Conservation (phyloP, 441 rosid genomes). For the Dalechampia spathulata region DNA sequence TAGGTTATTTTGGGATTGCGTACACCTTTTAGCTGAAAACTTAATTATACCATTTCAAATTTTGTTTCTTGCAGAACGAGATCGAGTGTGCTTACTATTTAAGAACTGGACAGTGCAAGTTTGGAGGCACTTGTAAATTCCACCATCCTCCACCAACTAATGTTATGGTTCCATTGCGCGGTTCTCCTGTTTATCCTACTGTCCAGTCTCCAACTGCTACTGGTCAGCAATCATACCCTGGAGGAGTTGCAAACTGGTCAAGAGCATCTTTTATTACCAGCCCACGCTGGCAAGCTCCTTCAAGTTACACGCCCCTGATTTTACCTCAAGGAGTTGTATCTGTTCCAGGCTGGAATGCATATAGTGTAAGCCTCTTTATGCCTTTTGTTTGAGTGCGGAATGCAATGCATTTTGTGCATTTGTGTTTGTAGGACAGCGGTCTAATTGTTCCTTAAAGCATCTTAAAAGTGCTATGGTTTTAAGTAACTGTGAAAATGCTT, state of each 20-base stretch:
- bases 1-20: background rate
- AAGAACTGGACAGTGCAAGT: constrained; percentile 98
- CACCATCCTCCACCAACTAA: constrained; percentile 93
- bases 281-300: constrained; percentile 98
- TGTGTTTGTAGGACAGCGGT: background rate
- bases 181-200: constrained; percentile 71
- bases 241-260: constrained; percentile 76
- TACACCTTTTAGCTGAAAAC: background rate
- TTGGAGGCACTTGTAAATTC: constrained; percentile 89
- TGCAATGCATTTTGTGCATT: background rate
- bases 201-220: constrained; percentile 66
- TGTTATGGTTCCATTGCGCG: constrained; percentile 71
- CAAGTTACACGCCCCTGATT: constrained; percentile 71
- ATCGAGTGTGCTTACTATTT: constrained; percentile 83
- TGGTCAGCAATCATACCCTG: constrained; percentile 75
- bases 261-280: constrained; percentile 84
- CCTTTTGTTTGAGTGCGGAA: constrained; percentile 8
- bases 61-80: constrained; percentile 57
- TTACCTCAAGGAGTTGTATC: constrained; percentile 91
- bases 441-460: background rate
- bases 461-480: background rate
- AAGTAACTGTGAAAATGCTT: background rate
- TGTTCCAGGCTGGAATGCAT: constrained; percentile 91
- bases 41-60: background rate
- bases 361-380: constrained; percentile 56